Conservation (phyloP, 345 rosid species). For the Dovyalis caffra region DNA sequence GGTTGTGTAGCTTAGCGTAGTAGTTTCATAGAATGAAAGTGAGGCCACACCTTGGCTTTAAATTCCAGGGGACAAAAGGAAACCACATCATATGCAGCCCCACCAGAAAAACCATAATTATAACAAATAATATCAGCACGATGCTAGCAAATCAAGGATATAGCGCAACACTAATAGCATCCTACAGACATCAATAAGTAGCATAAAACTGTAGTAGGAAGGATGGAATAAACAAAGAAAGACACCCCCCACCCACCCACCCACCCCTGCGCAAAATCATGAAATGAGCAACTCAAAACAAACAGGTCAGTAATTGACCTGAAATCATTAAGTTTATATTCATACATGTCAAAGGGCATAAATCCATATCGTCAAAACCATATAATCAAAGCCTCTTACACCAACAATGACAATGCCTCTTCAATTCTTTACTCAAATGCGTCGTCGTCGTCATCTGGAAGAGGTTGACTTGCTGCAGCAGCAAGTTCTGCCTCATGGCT, state of each 20-base stretch:
- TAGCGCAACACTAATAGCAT: neutral
- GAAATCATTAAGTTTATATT: slow-evolving; percentile 10
- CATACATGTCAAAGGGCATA: slow-evolving; percentile 8
- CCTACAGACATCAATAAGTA: neutral
- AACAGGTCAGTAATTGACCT: slow-evolving; percentile 15
- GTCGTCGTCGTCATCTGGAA: slow-evolving; percentile 35
- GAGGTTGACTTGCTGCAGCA: slow-evolving; percentile 27
- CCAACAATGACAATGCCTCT: neutral
- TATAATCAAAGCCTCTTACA: neutral
- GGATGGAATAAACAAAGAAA: slow-evolving; percentile 9
- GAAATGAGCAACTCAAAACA: neutral
- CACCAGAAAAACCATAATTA: neutral
- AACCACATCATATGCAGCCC: neutral
- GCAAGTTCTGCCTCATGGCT: slow-evolving; percentile 28
- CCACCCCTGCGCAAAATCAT: slow-evolving; percentile 9
- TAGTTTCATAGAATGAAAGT: neutral
- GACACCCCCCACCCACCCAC: no score
- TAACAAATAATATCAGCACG: neutral
- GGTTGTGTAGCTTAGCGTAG: neutral
- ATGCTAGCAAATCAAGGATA: neutral
- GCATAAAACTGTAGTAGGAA: neutral
- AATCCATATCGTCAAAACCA: slow-evolving; percentile 18
- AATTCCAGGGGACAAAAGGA: neutral
- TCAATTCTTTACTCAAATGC: slow-evolving; percentile 6
- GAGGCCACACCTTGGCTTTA: neutral